Percentiles rank a stretch among this genome's conserved stretches.
Evolutionary conservation across 139 green algal genomes (phyloP).

Genomic region (Trebouxia sp.): DNA sequence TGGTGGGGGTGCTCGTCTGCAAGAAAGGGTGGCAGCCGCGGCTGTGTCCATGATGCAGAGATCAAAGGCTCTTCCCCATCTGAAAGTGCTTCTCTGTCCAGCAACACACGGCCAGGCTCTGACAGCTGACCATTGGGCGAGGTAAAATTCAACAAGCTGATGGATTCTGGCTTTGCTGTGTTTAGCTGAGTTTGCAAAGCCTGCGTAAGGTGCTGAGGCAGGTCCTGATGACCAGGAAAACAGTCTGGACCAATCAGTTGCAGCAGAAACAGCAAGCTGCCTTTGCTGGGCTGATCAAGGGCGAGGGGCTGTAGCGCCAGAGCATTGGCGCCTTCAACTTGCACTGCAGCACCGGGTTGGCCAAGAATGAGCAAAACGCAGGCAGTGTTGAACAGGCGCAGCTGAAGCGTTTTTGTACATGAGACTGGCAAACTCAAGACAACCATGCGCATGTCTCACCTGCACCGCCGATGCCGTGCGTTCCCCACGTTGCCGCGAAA

Average conservation of each 20-base stretch:
- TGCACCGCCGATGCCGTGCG: too few species aligned
- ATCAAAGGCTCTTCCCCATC: neutral
- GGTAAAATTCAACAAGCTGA: neutral
- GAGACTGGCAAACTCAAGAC: too few species aligned
- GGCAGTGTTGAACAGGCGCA: too few species aligned
- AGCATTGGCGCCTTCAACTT: neutral
- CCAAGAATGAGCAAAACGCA: too few species aligned
- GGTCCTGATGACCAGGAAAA: neutral
- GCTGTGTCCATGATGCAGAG: neutral
- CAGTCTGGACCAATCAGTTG: slow-evolving; percentile 20
- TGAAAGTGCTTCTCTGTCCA: neutral
- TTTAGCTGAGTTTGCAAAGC: neutral
- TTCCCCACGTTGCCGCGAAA: neutral
- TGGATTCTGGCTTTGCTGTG: slow-evolving; percentile 1
- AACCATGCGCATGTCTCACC: too few species aligned
- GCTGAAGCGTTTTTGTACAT: too few species aligned
- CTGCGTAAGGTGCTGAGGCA: neutral
- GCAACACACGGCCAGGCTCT: neutral
- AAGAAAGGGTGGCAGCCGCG: neutral
- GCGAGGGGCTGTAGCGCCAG: neutral
- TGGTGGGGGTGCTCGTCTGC: slow-evolving; percentile 14
- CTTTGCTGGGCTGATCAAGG: neutral
- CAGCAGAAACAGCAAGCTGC: slow-evolving; percentile 7
- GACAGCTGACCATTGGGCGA: slow-evolving; percentile 14
- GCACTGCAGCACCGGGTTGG: neutral